These are phyloP conservation scores for Alternaria novae-zelandiae DNA, from an alignment of 2,329 filamentous ascomycete species.

Conservation along the genomic window DNA sequence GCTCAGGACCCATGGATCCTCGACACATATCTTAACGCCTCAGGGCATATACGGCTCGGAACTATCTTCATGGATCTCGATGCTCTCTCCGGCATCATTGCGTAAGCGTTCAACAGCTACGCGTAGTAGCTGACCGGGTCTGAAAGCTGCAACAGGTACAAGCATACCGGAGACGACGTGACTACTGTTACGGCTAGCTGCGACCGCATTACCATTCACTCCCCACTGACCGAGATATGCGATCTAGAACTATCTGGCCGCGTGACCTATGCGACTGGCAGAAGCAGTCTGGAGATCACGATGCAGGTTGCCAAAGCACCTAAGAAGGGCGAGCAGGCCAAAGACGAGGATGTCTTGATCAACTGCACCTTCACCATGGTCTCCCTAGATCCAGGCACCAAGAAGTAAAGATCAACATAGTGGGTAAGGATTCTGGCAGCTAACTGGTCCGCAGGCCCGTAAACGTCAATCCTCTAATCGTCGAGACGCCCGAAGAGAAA, in stretches of 20 bases:
- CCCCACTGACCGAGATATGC: conserved; percentile 77
- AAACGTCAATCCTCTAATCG: conserved; percentile 65
- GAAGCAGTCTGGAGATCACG: conserved; percentile 76
- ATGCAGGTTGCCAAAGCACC: conserved; percentile 74
- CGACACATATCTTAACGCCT: conserved; percentile 78
- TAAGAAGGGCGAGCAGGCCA: conserved; percentile 61
- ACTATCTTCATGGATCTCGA: conserved; percentile 82
- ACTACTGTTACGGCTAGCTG: conserved; percentile 70
- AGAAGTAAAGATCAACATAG: conserved; percentile 61
- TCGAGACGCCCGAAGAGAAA: conserved; percentile 71
- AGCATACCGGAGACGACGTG: conserved; percentile 69
- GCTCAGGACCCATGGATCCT: conserved; percentile 77
- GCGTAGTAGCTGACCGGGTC: conserved; percentile 34
- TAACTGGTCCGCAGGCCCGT: conserved; percentile 55
- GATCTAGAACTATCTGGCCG: conserved; percentile 75
- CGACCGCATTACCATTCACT: conserved; percentile 70
- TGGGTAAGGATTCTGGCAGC: neutral
- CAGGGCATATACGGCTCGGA: conserved; percentile 74
- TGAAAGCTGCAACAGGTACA: conserved; percentile 57
- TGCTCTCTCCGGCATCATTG: conserved; percentile 76
- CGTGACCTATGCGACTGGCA: conserved; percentile 74
- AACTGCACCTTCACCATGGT: conserved; percentile 83
- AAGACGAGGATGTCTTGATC: conserved; percentile 68
- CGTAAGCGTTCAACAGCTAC: conserved; percentile 64
- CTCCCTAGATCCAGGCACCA: conserved; percentile 71